A percentile compares a stretch with the other conserved stretches of the same genome.
Conservation (phyloP, 2,329 filamentous ascomycete species). For the Zymoseptoria crescenta region DNA sequence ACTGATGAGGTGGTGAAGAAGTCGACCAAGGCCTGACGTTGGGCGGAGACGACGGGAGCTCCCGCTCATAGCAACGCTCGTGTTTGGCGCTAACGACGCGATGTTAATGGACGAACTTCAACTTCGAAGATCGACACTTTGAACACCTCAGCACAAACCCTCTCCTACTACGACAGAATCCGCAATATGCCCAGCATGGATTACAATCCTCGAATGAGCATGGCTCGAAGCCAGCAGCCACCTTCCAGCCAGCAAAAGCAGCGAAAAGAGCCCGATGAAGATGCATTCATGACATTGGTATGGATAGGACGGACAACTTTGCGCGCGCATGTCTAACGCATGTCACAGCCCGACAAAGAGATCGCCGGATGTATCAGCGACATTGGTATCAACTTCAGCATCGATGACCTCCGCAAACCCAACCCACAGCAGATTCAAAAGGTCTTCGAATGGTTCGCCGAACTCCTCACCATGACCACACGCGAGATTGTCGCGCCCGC, state of each 20-base stretch:
- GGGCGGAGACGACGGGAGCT: neutral
- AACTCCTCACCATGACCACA: constrained; percentile 86
- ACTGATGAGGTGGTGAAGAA: neutral
- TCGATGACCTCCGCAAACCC: constrained; percentile 84
- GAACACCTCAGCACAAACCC: neutral
- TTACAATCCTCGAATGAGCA: constrained; percentile 45
- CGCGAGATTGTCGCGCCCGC: constrained; percentile 89
- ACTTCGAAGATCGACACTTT: neutral
- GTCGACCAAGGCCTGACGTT: neutral
- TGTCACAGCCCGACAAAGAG: constrained; percentile 56
- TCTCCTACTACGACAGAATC: constrained; percentile 4
- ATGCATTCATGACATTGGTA: constrained; percentile 47
- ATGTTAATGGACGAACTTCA: neutral
- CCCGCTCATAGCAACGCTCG: neutral
- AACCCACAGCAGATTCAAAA: constrained; percentile 92
- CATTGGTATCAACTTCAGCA: constrained; percentile 82
- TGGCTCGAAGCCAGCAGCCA: constrained; percentile 36
- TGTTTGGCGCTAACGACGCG: neutral
- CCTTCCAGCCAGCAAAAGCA: constrained; percentile 31
- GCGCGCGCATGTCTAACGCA: constrained; percentile 4
- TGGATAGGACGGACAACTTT: constrained; percentile 8
- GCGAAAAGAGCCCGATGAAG: constrained; percentile 36
- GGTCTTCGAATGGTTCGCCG: constrained; percentile 96
- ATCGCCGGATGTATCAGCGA: constrained; percentile 97
- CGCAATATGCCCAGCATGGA: constrained; percentile 35